Percentiles rank a stretch among this genome's conserved stretches.
phyloP scores from a whole-genome alignment of 2,329 filamentous ascomycete genomes.

The Clarireedia sp. region DNA sequence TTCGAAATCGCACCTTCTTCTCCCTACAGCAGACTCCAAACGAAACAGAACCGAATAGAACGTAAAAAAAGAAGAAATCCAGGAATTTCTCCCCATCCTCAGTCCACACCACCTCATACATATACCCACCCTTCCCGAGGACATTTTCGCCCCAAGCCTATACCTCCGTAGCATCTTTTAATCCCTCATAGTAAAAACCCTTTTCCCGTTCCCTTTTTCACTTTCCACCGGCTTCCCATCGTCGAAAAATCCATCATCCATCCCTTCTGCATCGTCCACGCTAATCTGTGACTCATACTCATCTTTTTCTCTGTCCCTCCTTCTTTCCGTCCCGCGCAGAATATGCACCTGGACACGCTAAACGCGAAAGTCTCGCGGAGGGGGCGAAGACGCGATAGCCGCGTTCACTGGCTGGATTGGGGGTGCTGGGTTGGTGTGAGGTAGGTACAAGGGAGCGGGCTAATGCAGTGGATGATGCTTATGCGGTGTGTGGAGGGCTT shows the following conservation, averaged over 20 bases:
- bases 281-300: conserved; percentile 7
- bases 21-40: not conserved
- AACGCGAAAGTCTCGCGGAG: conserved; percentile 2
- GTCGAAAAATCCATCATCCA: not conserved
- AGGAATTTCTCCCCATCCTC: not conserved
- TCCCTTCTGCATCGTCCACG: not conserved
- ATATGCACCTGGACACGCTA: not conserved
- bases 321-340: not conserved
- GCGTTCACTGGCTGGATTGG: conserved; percentile 9
- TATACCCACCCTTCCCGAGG: not conserved
- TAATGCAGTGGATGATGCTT: no score
- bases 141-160: no score
- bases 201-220: not conserved
- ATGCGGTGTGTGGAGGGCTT: no score
- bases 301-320: not conserved
- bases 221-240: not conserved
- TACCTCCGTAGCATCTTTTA: not conserved
- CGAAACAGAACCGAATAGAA: not conserved
- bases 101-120: not conserved
- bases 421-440: not conserved
- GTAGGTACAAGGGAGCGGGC: not conserved
- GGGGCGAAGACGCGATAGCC: not conserved
- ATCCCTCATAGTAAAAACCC: not conserved
- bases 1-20: not conserved
- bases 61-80: not conserved